Evolutionary conservation across 2,329 filamentous ascomycete species (phyloP), one percentile per base, ranked within the genome.

Genomic region (Penicillium digitatum): DNA sequence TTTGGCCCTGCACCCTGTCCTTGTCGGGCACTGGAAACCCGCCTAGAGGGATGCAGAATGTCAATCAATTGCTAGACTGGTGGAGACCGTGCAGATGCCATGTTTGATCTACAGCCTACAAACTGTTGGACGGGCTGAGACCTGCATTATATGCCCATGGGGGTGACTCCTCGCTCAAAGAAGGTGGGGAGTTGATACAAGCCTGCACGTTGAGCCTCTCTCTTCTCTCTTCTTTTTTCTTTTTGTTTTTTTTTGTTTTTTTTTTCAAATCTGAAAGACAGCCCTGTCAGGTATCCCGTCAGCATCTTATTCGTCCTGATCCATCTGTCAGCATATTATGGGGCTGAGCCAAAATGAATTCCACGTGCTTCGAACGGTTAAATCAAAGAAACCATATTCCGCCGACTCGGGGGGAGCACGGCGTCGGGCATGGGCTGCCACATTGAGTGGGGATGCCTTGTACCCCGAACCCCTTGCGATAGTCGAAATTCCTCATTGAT

Each of bases 181-280:
- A 16, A 34, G 14, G n/a, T 26, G 39, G 39, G 48, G 26, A 42
- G 20, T 31, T 24, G 24, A 27, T 7, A 22, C n/a, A 26, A 47
- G 44, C 43, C 52, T 48, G 38, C 39, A 34, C 52, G 34, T 44
- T 48, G 52, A 52, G 55, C 48, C 52, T 55, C 55, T 52, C 38
- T 48, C 32, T 38, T 38, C 11, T 14, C n/a, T 52, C 29, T n/a
- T 9, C 38, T 29, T 54, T 35, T 49, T 43, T 43, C 22, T n/a
- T n/a, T n/a, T n/a, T n/a, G n/a, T n/a, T n/a, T n/a, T n/a, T n/a
- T n/a, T n/a, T n/a, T n/a, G n/a, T n/a, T n/a, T n/a, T n/a, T n/a
- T n/a, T n/a, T n/a, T n/a, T n/a, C n/a, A n/a, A n/a, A 14, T 26
- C 4, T 26, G 16, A 32, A 18, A 26, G 35, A 22, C 45, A 35